phyloP scores from a whole-genome alignment of 1,284 basidiomycete genomes.

The Ustilago trichophora region DNA sequence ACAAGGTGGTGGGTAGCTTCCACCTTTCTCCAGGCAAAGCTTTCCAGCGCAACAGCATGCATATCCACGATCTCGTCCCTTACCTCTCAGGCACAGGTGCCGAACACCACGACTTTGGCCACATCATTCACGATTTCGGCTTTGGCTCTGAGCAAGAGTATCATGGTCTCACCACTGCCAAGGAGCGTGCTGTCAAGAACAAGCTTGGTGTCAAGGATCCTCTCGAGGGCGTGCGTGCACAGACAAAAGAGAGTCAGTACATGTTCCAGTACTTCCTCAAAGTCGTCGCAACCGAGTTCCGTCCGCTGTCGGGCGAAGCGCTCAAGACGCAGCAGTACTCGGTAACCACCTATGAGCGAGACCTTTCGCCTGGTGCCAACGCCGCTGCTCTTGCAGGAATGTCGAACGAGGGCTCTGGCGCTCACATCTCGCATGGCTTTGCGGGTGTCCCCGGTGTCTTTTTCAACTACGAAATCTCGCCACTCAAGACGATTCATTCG shows the following conservation, averaged over 20 bases:
- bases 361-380: constrained; percentile 68
- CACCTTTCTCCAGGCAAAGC: constrained; percentile 79
- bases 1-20: constrained; percentile 79
- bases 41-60: constrained; percentile 85
- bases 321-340: constrained; percentile 90
- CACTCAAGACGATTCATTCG: constrained; percentile 58
- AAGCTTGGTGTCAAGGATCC: constrained; percentile 84
- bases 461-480: constrained; percentile 79
- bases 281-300: constrained; percentile 63
- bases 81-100: constrained; percentile 73
- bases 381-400: constrained; percentile 30
- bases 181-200: constrained; percentile 69
- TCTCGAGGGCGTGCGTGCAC: constrained; percentile 76
- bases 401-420: constrained; percentile 55
- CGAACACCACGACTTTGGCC: constrained; percentile 79
- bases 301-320: constrained; percentile 39
- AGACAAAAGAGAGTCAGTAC: constrained; percentile 69
- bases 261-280: constrained; percentile 85
- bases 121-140: constrained; percentile 81
- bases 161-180: constrained; percentile 25
- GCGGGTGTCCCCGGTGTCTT: constrained; percentile 71
- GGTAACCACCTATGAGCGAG: constrained; percentile 93
- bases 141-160: constrained; percentile 70
- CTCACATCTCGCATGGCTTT: constrained; percentile 78
- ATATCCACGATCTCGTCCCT: constrained; percentile 92